Base-by-base conservation (phyloP, 225 moss, liverwort and hornwort genomes). In the Sphagnum tenellum region DNA sequence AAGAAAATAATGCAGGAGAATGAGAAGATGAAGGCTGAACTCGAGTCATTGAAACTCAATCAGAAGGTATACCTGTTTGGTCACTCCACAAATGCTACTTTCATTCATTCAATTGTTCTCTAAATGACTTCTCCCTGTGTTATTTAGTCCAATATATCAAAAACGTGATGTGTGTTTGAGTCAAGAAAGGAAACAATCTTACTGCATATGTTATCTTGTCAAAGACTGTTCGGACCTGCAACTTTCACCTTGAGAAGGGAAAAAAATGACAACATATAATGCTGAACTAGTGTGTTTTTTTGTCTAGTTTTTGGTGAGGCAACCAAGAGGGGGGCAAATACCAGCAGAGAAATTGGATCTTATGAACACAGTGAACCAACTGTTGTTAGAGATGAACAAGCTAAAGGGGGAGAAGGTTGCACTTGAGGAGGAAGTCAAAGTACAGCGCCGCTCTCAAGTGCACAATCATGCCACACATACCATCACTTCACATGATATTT, bases 331-430 rank as follows among this genome's bases (percentile, higher is more conserved):
- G 73, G 91, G 91, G 44, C 83, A 80, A 11, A 86, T 88, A 58
- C 88, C 88, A 0, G 71, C 75, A 44, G 90, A 91, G 55, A 91
- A 86, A 70, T 81, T 91, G 90, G 88, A 91, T 64, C 81, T 91
- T 4, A 91, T 91, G 88, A 91, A 80, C 69, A 91, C 91, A 55
- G 86, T 91, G 56, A 91, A 91, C 74, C 91, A 88, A 62, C 58
- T 91, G 12, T 69, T 91, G 71, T 53, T 84, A 9, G 91, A 91
- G 59, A 84, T 88, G 82, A 91, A 84, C 50, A 91, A 88, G 50
- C 71, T 91, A 4, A 91, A 88, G 50, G 81, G 82, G 10, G 91
- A 91, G 47, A 91, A 91, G 68, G 82, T 86, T 46, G 76, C 84
- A 12, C 77, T 91, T 47, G 88, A 91, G 74, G 91, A 91, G 70